Conservation (phyloP, 2,329 filamentous ascomycete species). For the Ophiosphaerella herpotricha region DNA sequence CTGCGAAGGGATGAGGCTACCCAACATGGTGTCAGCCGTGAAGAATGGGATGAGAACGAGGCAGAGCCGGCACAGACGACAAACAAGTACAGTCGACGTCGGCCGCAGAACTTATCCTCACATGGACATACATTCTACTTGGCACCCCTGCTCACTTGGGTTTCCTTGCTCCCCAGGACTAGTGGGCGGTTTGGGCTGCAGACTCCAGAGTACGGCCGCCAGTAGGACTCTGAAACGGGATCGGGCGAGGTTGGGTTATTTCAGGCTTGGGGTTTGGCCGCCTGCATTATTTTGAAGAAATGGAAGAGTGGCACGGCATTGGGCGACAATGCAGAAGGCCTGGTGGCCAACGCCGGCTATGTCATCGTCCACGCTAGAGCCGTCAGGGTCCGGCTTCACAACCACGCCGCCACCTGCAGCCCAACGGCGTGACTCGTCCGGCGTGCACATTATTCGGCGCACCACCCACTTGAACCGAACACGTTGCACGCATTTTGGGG, state of each 20-base stretch:
- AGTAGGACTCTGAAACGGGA: too few species aligned
- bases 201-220: too few species aligned
- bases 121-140: conserved; percentile 40
- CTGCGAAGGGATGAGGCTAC: conserved; percentile 39
- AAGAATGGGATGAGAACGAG: conserved; percentile 4
- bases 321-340: background rate
- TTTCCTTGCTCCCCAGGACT: too few species aligned
- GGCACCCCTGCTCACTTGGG: too few species aligned
- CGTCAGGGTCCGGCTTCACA: background rate
- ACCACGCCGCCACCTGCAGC: conserved; percentile 14
- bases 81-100: conserved; percentile 18
- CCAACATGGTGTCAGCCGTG: conserved; percentile 39
- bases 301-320: too few species aligned
- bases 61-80: conserved; percentile 20
- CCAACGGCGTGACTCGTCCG: conserved; percentile 18
- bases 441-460: conserved; percentile 11
- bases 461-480: conserved; percentile 13
- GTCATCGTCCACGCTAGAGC: background rate
- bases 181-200: too few species aligned
- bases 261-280: too few species aligned
- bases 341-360: background rate
- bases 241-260: too few species aligned
- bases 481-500: conserved; percentile 14
- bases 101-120: conserved; percentile 31
- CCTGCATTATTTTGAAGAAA: too few species aligned